Conservation (phyloP, 1,284 basidiomycete species). For the Cryptococcus wingfieldii region DNA sequence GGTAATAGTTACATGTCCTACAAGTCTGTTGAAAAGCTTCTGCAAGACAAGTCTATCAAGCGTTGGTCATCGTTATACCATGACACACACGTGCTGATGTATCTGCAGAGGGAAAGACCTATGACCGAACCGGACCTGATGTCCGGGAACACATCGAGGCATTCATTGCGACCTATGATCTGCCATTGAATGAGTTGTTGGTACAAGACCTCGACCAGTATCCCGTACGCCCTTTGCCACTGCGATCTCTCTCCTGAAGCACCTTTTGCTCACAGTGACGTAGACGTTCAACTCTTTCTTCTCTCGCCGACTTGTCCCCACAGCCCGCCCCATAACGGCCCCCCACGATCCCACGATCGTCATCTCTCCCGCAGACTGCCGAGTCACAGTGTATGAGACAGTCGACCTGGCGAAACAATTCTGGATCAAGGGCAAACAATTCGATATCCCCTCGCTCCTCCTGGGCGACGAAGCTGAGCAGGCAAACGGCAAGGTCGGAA, state of each 20-base stretch:
- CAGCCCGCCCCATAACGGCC: slow-evolving; percentile 63
- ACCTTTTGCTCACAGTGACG: background rate
- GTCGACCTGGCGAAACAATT: slow-evolving; percentile 61
- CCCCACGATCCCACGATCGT: slow-evolving; percentile 57
- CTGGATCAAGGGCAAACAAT: slow-evolving; percentile 74
- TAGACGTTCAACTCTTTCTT: slow-evolving; percentile 77
- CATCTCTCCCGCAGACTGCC: slow-evolving; percentile 68
- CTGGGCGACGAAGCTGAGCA: slow-evolving; percentile 51
- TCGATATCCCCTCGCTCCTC: slow-evolving; percentile 63
- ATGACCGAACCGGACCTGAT: slow-evolving; percentile 44
- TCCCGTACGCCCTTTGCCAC: slow-evolving; percentile 30
- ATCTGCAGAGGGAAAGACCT: slow-evolving; percentile 46
- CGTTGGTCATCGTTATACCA: slow-evolving; percentile 43
- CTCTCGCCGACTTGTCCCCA: slow-evolving; percentile 61
- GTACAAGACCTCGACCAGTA: slow-evolving; percentile 62
- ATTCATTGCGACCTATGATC: slow-evolving; percentile 69
- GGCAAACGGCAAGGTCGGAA: slow-evolving; percentile 51
- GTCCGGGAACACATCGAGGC: slow-evolving; percentile 59
- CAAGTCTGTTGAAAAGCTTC: slow-evolving; percentile 56
- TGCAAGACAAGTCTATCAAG: slow-evolving; percentile 64
- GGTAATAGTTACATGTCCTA: slow-evolving; percentile 56
- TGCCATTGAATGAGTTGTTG: slow-evolving; percentile 62
- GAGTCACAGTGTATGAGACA: slow-evolving; percentile 64
- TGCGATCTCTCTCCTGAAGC: background rate
- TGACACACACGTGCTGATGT: background rate